A percentile compares a stretch with the other conserved stretches of the same genome.
Conservation (phyloP, 345 rosid genomes). For the Citrus glauca region DNA sequence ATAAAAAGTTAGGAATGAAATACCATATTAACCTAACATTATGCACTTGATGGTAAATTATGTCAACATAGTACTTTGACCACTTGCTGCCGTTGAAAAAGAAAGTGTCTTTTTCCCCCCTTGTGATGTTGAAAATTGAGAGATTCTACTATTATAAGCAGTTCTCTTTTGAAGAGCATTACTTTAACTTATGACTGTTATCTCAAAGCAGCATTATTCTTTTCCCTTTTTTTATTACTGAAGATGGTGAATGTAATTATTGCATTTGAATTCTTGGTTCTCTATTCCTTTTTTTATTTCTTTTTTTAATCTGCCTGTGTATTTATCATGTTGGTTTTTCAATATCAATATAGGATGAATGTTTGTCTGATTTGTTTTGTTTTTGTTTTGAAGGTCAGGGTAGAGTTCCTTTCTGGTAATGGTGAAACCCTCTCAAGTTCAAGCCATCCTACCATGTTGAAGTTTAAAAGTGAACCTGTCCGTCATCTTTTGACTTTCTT, state of each 20-base stretch:
- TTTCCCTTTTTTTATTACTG: neutral
- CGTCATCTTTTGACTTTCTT: slow-evolving; percentile 59
- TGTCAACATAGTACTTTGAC: neutral
- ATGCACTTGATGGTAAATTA: neutral
- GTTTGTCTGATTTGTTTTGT: slow-evolving; percentile 1
- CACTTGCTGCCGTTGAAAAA: neutral
- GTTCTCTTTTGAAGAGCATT: neutral
- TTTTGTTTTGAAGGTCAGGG: slow-evolving; percentile 61
- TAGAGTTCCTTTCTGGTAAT: slow-evolving; percentile 55
- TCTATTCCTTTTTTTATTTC: neutral
- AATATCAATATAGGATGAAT: neutral
- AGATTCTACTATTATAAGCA: neutral
- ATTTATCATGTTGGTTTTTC: neutral
- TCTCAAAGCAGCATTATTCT: neutral
- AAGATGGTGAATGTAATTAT: neutral
- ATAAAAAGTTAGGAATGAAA: neutral
- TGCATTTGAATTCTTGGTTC: neutral
- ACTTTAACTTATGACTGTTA: neutral
- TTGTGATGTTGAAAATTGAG: neutral
- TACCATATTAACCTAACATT: neutral
- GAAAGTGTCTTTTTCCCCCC: neutral
- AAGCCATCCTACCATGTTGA: slow-evolving; percentile 69
- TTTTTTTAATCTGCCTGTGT: neutral
- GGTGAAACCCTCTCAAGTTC: slow-evolving; percentile 59
- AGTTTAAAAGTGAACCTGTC: slow-evolving; percentile 71